Conservation (phyloP, 2,329 filamentous ascomycete species). For the Ophiostoma ulmi region DNA sequence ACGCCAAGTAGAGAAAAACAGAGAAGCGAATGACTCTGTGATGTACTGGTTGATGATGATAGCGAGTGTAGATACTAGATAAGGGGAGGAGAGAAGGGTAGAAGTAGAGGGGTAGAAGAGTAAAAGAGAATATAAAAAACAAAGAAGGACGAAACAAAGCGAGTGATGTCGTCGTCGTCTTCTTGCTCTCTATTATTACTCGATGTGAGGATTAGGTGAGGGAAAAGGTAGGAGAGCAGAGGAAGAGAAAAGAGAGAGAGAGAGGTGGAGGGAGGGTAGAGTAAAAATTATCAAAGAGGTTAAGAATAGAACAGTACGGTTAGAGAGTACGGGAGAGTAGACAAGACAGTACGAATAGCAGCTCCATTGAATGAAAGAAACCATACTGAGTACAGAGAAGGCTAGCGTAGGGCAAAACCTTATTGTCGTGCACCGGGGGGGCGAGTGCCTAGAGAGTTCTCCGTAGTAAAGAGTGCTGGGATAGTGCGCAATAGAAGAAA, state of each 20-base stretch:
- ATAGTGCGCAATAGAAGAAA: not conserved
- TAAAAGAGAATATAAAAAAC: slow-evolving; percentile 5
- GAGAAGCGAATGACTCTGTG: slow-evolving; percentile 14
- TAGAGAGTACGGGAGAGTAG: not conserved
- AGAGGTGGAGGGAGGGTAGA: slow-evolving; percentile 1
- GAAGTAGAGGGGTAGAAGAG: not conserved
- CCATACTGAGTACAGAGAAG: not conserved
- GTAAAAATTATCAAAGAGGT: not conserved
- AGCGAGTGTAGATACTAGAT: not conserved
- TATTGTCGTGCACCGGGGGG: not conserved
- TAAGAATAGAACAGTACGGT: slow-evolving; percentile 4
- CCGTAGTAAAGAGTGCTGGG: not conserved
- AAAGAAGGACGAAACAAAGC: slow-evolving; percentile 14
- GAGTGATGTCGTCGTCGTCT: slow-evolving; percentile 15
- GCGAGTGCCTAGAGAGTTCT: not conserved
- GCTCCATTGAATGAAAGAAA: not conserved
- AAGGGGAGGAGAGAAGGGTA: not conserved
- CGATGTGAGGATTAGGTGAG: not conserved
- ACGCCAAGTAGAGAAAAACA: slow-evolving; percentile 6
- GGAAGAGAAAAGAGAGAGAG: not conserved
- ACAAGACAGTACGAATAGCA: slow-evolving; percentile 1
- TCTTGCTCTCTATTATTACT: not conserved
- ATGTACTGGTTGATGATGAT: not conserved
- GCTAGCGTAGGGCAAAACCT: slow-evolving; percentile 7
- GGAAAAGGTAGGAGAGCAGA: not conserved